Evolutionary conservation across 441 rosid genomes (phyloP), one percentile per base, ranked within the genome.

Genomic region (Eutrema salsugineum): DNA sequence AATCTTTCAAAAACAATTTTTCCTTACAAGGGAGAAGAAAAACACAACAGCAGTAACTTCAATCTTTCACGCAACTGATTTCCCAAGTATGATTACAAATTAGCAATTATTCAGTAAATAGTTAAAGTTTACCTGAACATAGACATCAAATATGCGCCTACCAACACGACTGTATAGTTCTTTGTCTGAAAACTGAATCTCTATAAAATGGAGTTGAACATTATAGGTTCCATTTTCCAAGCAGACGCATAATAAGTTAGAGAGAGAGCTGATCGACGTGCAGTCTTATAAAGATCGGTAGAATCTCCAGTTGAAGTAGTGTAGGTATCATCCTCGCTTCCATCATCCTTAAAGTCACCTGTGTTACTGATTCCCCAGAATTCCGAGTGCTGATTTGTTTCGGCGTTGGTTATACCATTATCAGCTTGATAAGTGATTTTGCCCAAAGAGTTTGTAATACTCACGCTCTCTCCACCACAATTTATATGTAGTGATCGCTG

Each of bases 291-390:
- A 8, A 67, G 0, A 1, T 33, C 24, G 12, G 33, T 0, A 54
- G 5, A 46, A 16, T 68, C 68, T 84, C 47, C 69, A 72, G 63
- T 88, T 81, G 64, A 79, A 86, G 68, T 0, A 74, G 69, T 5
- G 61, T 66, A 65, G 71, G 66, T n/a, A 63, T 48, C 50, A 3
- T 6, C 5, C 0, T n/a, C 30, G 10, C 0, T 11, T 1, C 0
- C 5, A 33, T 91, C 83, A 36, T 86, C 91, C 56, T 51, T 47
- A 74, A 80, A 91, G 76, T 76, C 83, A 19, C 97, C 93, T 1
- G 88, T 84, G 78, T 91, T 91, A 60, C 92, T 87, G 51, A 93
- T 83, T 93, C 93, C 89, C 71, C 79, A 44, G 1, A 57, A 64
- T 42, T 58, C 9, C 8, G 68, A 24, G 16, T 65, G 72, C 50